These are phyloP conservation scores for Scutellaria baicalensis DNA, from an alignment of 257 asterid species.

Conservation along the genomic window DNA sequence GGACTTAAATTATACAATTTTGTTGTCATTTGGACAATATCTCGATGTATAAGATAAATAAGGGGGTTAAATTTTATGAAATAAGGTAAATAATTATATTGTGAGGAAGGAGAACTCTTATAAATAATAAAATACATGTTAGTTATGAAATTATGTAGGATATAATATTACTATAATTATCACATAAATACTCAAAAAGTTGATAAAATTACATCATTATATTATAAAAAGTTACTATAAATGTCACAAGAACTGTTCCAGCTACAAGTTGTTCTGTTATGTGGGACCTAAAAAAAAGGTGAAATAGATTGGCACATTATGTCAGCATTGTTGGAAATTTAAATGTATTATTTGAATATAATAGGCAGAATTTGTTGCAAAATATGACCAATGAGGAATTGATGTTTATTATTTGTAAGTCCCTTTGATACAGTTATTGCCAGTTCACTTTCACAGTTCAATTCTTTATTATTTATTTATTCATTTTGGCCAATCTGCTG, in stretches of 20 bases:
- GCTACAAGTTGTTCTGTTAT: neutral
- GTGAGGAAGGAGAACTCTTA: too few species aligned
- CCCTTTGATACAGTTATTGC: neutral
- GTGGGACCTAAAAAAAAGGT: neutral
- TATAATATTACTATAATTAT: too few species aligned
- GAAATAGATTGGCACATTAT: neutral
- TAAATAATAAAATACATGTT: too few species aligned
- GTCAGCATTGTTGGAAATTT: neutral
- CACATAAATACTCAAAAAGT: too few species aligned
- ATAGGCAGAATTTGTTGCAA: constrained; percentile 8
- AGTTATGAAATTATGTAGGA: too few species aligned
- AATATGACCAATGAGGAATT: constrained; percentile 10
- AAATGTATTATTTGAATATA: neutral
- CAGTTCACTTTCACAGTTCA: constrained; percentile 13
- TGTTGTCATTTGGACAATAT: too few species aligned
- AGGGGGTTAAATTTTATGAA: too few species aligned
- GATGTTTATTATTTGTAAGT: neutral
- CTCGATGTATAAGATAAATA: too few species aligned
- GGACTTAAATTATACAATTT: too few species aligned
- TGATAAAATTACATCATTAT: too few species aligned
- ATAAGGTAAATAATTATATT: too few species aligned
- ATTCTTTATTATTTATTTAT: neutral
- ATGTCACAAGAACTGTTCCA: too few species aligned
- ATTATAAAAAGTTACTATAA: neutral
- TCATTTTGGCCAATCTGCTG: neutral